phyloP scores from a whole-genome alignment of 2,329 filamentous ascomycete genomes.

The Onygena corvina region DNA sequence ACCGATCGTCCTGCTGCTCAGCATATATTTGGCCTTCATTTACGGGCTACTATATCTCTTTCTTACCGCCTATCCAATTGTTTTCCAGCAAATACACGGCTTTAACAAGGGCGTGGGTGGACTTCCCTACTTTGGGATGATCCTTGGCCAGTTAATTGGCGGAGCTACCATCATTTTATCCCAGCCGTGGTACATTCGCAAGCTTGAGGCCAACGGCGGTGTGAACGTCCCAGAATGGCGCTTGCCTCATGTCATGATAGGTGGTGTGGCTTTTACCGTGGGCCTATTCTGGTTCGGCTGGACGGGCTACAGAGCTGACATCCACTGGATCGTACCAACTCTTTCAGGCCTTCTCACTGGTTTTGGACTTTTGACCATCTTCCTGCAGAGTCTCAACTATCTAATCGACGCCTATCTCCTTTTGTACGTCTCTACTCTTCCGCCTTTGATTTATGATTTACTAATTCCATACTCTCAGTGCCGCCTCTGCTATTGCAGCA shows the following conservation, averaged over 20 bases:
- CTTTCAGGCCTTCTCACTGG: conserved; percentile 35
- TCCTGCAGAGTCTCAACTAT: conserved; percentile 38
- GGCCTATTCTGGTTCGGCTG: conserved; percentile 37
- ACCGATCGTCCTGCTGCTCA: conserved; percentile 34
- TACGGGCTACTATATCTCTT: conserved; percentile 28
- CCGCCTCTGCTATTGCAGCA: conserved; percentile 40
- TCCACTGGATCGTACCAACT: conserved; percentile 34
- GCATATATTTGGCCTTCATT: conserved; percentile 28
- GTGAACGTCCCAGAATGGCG: conserved; percentile 31
- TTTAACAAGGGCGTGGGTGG: conserved; percentile 26
- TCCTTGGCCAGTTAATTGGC: conserved; percentile 33
- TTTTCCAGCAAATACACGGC: conserved; percentile 22
- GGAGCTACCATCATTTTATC: conserved; percentile 32
- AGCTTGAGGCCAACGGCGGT: conserved; percentile 25
- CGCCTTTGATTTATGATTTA: neutral
- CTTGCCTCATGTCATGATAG: conserved; percentile 38
- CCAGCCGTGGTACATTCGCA: conserved; percentile 29
- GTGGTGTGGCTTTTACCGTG: conserved; percentile 33
- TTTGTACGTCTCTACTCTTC: conserved; percentile 19
- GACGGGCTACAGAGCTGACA: conserved; percentile 25
- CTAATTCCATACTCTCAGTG: conserved; percentile 21
- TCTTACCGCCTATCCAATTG: conserved; percentile 25
- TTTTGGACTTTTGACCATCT: conserved; percentile 38
- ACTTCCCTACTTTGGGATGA: conserved; percentile 35
- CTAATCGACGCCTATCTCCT: conserved; percentile 29